Base-by-base conservation (phyloP, 108 stramenopile genomes). In the Mayamaea pseudoterrestris region DNA sequence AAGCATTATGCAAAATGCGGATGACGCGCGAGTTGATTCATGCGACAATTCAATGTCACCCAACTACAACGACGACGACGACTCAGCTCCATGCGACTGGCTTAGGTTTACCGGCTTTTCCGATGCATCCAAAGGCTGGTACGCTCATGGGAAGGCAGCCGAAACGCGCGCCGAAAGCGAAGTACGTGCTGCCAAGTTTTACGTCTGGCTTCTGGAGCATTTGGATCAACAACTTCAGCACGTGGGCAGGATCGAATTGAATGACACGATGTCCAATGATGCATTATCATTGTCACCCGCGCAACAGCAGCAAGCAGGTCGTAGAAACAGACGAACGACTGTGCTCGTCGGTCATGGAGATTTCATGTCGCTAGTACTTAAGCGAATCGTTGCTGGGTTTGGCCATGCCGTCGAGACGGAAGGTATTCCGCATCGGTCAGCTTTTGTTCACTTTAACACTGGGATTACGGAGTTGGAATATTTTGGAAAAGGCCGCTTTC, bases 391-490 rank as follows among this genome's bases (percentile, higher is more conserved):
- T 6, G 60, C 75, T 22, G 78, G 82, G 13, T 84, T 68, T 57
- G 82, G 82, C 2, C 78, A 79, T 56, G 29, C 52, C 24, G 61
- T 75, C 8, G 83, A 80, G 35, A 48, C 44, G 34, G 67, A 69
- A 37, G 69, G 66, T 16, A 61, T 69, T 18, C 65, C 78, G 5
- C 83, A 83, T 56, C 43, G 73, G 41, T 61, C 69, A 26, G 78
- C 82, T 6, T 84, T 84, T 60, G 73, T 73, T 5, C 82, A 84
- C 58, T 74, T 50, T 51, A 84, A 84, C 39, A 84, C 82, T 2
- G 82, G 78, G 5, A 77, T 78, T 8, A 80, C 82, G 2, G 75
- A 84, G 46, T 41, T 80, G 29, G 82, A 84, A 41, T 84, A 84
- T 42, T 84, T 84, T 61, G 82, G 82, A 6, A 54, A 67, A 30